Evolutionary conservation across 2,329 filamentous ascomycete species (phyloP).

Genomic region (Diaporthe ilicicola): DNA sequence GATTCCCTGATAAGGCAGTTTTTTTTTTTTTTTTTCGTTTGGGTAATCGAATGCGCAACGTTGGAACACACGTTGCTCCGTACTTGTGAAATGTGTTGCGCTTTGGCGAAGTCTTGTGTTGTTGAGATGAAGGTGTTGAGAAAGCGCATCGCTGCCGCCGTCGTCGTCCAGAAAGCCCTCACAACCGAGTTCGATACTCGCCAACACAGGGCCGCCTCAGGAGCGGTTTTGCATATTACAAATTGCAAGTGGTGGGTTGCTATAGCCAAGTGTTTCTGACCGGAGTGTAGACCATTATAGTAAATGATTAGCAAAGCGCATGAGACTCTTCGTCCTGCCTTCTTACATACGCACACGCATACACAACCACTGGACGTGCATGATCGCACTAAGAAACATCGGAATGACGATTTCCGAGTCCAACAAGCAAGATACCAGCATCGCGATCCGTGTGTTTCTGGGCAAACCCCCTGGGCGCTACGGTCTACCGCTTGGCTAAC

Average conservation of each 20-base stretch:
- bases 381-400: conserved; percentile 15
- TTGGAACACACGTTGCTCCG: not conserved
- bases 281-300: not conserved
- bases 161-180: not conserved
- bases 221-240: conserved; percentile 8
- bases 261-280: conserved; percentile 12
- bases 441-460: not conserved
- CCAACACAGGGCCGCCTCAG: not conserved
- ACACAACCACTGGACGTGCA: not conserved
- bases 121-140: conserved; percentile 1
- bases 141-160: not conserved
- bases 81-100: not conserved
- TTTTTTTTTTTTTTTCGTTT: not conserved
- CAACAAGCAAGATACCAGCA: conserved; percentile 5
- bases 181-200: not conserved
- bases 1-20: not conserved
- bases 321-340: not conserved
- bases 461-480: not conserved
- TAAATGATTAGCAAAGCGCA: not conserved
- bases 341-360: not conserved
- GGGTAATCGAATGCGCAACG: not conserved
- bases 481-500: not conserved
- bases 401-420: not conserved
- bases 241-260: conserved; percentile 7
- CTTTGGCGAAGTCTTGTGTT: conserved; percentile 1